Percentiles rank a stretch among this genome's conserved stretches.
phyloP scores from a whole-genome alignment of 441 rosid genomes.

The Sinapis alba region DNA sequence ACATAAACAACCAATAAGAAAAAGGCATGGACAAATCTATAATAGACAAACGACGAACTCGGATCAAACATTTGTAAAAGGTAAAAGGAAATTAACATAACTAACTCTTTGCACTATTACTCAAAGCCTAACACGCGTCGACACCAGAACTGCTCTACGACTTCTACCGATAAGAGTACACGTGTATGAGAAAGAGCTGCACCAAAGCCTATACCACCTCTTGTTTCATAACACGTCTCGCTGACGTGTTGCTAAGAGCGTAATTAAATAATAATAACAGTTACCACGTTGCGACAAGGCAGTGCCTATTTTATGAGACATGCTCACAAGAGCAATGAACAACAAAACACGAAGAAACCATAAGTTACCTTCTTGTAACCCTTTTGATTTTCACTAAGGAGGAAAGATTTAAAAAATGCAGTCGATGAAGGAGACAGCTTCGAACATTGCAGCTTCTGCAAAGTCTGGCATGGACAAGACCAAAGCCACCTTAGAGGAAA shows the following conservation, averaged over 20 bases:
- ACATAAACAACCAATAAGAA: background rate
- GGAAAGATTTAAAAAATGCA: conserved; percentile 45
- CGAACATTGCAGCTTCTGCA: conserved; percentile 72
- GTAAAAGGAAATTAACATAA: background rate
- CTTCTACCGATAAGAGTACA: background rate
- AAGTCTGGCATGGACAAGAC: conserved; percentile 69
- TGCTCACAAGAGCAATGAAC: background rate
- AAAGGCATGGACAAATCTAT: background rate
- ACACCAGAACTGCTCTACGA: background rate
- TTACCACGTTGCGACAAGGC: conserved; percentile 10
- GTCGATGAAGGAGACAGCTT: conserved; percentile 58
- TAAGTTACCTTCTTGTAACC: background rate
- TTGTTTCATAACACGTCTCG: conserved; percentile 12
- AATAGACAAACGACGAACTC: background rate
- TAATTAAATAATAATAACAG: conserved; percentile 17
- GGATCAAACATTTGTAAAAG: background rate
- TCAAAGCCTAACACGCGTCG: conserved; percentile 17
- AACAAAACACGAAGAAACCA: background rate
- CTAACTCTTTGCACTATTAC: background rate
- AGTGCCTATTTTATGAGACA: conserved; percentile 21
- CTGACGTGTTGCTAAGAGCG: conserved; percentile 24
- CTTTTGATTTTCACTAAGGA: background rate
- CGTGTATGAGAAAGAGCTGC: conserved; percentile 20
- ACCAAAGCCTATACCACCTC: conserved; percentile 35
- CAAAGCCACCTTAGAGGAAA: conserved; percentile 59